Evolutionary conservation across 768 basidiomycete species (phyloP), one percentile per base, ranked within the genome.

Genomic region (Gelatoporia subvermispora): DNA sequence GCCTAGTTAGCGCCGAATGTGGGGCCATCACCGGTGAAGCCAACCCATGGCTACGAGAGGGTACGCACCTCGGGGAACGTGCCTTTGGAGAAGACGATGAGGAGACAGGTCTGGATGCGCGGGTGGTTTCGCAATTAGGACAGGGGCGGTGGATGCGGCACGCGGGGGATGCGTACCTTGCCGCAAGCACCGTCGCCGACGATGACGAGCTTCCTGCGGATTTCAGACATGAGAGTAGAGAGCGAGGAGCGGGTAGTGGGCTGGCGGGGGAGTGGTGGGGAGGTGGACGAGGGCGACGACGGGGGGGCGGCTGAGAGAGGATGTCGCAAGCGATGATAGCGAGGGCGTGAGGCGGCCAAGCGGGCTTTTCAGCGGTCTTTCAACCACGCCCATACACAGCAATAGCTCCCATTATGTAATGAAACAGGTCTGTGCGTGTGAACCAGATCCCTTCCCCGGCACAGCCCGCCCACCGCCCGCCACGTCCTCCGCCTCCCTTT

Each of bases 111-210:
- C 87, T 91, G 61, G 49, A 53, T 50, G 37, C 35, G 52, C 41
- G 47, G 24, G 15, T 16, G 20, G 47, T 45, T 39, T 49, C 47
- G 16, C 22, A 28, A 47, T 58, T 36, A 55, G 54, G 15, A 24
- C 20, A 23, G 31, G 39, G 42, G 45, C 43, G 57, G 45, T 48
- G 49, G 45, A 28, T 16, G 41, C 39, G 53, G 28, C 50, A 35
- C 18, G 35, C 17, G 31, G 8, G 16, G 45, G 21, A 35, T 23
- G 57, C 60, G 43, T 35, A 88, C 88, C 88, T 93, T 93, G 73
- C 91, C 92, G 61, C 91, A 94, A 71, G 91, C 92, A 81, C 93
- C 93, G 75, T 95, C 93, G 69, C 94, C 94, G 59, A 98, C 94
- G 69, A 97, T 96, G 69, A 98, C 94, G 61, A 98, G 85, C 74